These are phyloP conservation scores for Hygrophoropsis aurantiaca DNA, from an alignment of 768 basidiomycete genomes.

Conservation along the genomic window DNA sequence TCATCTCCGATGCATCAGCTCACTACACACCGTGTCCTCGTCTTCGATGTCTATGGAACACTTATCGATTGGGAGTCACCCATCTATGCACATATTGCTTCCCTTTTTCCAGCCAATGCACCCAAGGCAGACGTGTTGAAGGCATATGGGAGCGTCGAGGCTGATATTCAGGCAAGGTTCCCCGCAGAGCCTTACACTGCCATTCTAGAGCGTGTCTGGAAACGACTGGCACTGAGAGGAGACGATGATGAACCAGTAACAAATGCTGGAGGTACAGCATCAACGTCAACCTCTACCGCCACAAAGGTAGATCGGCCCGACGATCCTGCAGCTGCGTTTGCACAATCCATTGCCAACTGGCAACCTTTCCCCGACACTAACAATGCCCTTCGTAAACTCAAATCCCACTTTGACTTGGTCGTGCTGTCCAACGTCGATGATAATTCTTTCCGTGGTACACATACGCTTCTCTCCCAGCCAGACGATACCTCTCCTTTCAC, in stretches of 20 bases:
- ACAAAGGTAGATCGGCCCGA: neutral
- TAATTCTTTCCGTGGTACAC: conserved; percentile 59
- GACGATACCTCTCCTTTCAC: conserved; percentile 54
- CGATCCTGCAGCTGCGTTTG: conserved; percentile 50
- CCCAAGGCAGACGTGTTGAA: conserved; percentile 42
- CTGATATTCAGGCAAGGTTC: conserved; percentile 54
- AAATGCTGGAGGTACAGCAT: conserved; percentile 35
- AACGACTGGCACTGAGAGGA: conserved; percentile 32
- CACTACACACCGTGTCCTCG: conserved; percentile 38
- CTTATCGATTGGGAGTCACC: conserved; percentile 77
- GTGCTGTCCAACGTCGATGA: conserved; percentile 79
- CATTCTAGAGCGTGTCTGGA: conserved; percentile 46
- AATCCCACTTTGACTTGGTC: conserved; percentile 64
- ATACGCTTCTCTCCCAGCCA: conserved; percentile 44
- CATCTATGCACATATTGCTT: conserved; percentile 50
- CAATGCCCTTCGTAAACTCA: conserved; percentile 56
- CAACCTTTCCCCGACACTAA: conserved; percentile 65
- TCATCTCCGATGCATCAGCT: conserved; percentile 2
- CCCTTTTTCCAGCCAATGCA: conserved; percentile 15
- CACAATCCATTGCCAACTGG: conserved; percentile 61
- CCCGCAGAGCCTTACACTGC: conserved; percentile 61
- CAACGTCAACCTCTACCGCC: conserved; percentile 16
- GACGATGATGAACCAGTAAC: conserved; percentile 22
- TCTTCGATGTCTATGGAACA: conserved; percentile 81
- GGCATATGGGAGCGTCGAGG: conserved; percentile 54